Base-by-base conservation (phyloP, 306 rosid genomes). In the Mimosa pudica region DNA sequence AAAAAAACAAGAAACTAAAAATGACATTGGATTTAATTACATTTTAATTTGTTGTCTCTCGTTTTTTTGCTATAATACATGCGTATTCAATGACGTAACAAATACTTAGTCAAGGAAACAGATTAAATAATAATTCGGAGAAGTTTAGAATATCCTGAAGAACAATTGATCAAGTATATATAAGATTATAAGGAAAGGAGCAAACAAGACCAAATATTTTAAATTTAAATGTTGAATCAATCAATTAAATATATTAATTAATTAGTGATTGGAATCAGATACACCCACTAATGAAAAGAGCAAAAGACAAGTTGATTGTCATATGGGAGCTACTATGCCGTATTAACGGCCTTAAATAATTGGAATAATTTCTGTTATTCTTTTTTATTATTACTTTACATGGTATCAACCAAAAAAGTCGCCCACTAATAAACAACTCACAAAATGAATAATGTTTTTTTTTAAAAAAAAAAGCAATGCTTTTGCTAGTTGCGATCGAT, bases 181-280 rank as follows among this genome's bases (percentile, higher is more conserved):
- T 7, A 49, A 49, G 2, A 24, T 6, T 7, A 54, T 7, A 38
- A 38, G 42, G 42, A 38, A 5, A 5, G 42, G 42, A 38, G 5
- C 42, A 5, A 38, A 38, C 42, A 38, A 49, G 52, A 69, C 57
- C 42, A 12, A 51, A 51, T 20, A 5, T 52, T 52, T 52, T 52
- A 5, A 52, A 52, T 52, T 3, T 67, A 54, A 55, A 17, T 7
- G 11, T 7, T 17, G 4, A 55, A 55, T 16, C 10, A n/a, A 55
- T 52, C 8, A 52, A 52, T 16, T 16, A 52, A 52, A 17, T 54
- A 17, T 18, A 57, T 18, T 61, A 54, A 74, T 36, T 33, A 74
- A 69, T 52, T 10, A 32, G 74, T 74, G 33, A 57, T 18, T 73
- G 83, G 88, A 85, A 85, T 85, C 83, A 68, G 85, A 85, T 81